phyloP scores from a whole-genome alignment of 2,329 filamentous ascomycete genomes.

The Arthroderma sp. region DNA sequence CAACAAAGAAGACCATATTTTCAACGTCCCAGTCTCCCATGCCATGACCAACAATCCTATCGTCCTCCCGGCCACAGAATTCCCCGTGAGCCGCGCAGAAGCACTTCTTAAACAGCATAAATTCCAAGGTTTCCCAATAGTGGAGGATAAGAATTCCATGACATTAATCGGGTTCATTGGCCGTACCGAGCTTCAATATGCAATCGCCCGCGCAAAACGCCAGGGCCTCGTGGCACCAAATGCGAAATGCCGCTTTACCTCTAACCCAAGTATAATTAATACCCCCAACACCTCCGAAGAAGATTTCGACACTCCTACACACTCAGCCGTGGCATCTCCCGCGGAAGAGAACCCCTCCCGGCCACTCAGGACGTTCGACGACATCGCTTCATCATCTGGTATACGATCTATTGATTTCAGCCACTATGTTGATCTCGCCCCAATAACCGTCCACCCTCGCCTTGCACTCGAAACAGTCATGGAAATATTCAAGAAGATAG shows the following conservation, averaged over 20 bases:
- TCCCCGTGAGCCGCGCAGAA: slow-evolving; percentile 66
- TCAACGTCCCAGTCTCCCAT: slow-evolving; percentile 82
- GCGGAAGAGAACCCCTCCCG: not conserved
- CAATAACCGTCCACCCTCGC: slow-evolving; percentile 78
- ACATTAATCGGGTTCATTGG: slow-evolving; percentile 84
- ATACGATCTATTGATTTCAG: slow-evolving; percentile 61
- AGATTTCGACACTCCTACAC: slow-evolving; percentile 1
- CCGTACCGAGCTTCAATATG: slow-evolving; percentile 80
- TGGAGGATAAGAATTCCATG: slow-evolving; percentile 58
- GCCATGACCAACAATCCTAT: slow-evolving; percentile 73
- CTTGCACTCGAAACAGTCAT: slow-evolving; percentile 92
- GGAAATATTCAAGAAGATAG: slow-evolving; percentile 98
- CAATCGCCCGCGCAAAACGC: slow-evolving; percentile 64
- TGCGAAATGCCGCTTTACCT: slow-evolving; percentile 60
- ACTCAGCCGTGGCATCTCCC: slow-evolving; percentile 1
- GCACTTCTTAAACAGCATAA: slow-evolving; percentile 60
- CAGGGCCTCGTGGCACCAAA: slow-evolving; percentile 52
- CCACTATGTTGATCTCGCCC: slow-evolving; percentile 77
- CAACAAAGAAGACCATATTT: slow-evolving; percentile 94
- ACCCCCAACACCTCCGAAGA: slow-evolving; percentile 2
- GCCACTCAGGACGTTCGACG: slow-evolving; percentile 45
- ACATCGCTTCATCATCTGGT: slow-evolving; percentile 42
- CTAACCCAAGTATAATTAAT: slow-evolving; percentile 12
- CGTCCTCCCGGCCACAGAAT: slow-evolving; percentile 58
- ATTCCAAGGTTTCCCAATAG: slow-evolving; percentile 86